Evolutionary conservation across 345 rosid genomes (phyloP).

Genomic region (Angophora floribunda): DNA sequence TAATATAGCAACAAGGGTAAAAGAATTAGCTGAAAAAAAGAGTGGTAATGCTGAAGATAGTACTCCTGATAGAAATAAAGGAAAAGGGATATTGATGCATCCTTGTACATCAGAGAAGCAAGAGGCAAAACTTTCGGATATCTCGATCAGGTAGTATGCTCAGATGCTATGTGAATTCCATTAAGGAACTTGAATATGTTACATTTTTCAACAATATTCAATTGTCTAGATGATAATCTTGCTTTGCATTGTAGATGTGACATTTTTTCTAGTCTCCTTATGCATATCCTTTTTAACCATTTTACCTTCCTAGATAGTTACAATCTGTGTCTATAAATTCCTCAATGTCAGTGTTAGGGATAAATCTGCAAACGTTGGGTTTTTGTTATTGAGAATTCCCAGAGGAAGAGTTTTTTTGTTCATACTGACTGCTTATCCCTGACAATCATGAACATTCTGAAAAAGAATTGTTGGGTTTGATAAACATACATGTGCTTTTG

Average conservation of each 20-base stretch:
- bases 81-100: slow-evolving; percentile 23
- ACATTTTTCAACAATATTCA: background rate
- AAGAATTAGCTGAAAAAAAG: slow-evolving; percentile 22
- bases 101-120: slow-evolving; percentile 12
- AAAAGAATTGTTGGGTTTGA: background rate
- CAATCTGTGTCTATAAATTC: background rate
- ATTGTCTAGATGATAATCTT: background rate
- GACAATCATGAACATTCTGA: background rate
- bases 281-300: background rate
- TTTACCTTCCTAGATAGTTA: background rate
- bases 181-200: background rate
- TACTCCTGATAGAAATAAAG: slow-evolving; percentile 34
- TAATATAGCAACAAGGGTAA: slow-evolving; percentile 43
- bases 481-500: background rate
- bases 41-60: background rate
- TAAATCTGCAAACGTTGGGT: background rate
- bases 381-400: background rate
- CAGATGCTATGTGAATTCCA: background rate
- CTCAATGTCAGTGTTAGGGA: background rate
- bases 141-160: slow-evolving; percentile 33
- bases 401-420: background rate
- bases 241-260: background rate
- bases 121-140: background rate
- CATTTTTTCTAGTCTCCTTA: background rate
- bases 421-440: background rate